Conservation (phyloP, 768 basidiomycete species). For the Lactarius quietus region DNA sequence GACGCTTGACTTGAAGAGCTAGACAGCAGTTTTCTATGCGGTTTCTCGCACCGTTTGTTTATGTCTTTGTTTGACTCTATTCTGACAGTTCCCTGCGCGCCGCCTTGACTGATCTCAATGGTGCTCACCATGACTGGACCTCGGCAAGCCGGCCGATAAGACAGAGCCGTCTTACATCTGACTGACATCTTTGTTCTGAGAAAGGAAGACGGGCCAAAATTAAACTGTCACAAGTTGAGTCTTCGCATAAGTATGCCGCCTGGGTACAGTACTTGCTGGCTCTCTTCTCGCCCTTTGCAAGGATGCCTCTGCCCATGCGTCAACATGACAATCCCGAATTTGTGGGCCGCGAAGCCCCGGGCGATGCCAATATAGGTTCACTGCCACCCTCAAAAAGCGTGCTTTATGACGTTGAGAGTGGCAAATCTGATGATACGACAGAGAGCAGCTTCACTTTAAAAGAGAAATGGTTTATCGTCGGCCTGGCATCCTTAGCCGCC, state of each 20-base stretch:
- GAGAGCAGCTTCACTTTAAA: slow-evolving; percentile 44
- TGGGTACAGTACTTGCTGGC: not conserved
- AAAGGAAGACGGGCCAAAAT: not conserved
- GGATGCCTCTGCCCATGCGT: not conserved
- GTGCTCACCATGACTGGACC: no score
- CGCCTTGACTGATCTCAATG: no score
- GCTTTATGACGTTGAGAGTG: not conserved
- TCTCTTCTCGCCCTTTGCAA: not conserved
- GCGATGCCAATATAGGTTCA: not conserved
- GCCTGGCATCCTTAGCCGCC: slow-evolving; percentile 53
- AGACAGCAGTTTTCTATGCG: no score
- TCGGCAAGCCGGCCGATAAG: no score
- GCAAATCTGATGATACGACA: slow-evolving; percentile 29
- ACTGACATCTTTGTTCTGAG: not conserved
- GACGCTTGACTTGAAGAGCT: no score
- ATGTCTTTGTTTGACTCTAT: no score
- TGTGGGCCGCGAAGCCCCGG: not conserved
- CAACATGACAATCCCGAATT: not conserved
- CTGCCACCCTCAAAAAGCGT: not conserved
- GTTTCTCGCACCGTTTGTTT: no score
- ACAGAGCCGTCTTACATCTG: not conserved
- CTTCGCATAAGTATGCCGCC: not conserved
- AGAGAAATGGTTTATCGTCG: slow-evolving; percentile 71
- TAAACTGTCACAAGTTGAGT: no score
- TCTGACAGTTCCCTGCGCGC: no score